phyloP scores from a whole-genome alignment of 331 rosid genomes.

The Pyracantha coccinea region DNA sequence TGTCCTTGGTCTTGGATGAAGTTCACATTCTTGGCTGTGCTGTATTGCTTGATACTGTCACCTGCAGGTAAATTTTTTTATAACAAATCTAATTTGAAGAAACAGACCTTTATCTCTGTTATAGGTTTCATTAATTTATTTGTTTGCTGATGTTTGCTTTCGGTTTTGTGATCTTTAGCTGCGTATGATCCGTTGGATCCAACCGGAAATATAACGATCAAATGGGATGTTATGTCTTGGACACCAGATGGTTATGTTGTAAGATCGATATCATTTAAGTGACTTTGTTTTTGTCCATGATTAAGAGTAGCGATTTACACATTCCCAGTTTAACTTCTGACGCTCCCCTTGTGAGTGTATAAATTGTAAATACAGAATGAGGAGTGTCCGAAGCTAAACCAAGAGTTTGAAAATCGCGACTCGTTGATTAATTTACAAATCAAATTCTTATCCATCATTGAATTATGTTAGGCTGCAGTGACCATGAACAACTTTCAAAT shows the following conservation, averaged over 20 bases:
- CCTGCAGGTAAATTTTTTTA: conserved; percentile 34
- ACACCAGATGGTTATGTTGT: conserved; percentile 78
- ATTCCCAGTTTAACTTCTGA: too few species aligned
- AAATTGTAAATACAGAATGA: too few species aligned
- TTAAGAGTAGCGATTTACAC: too few species aligned
- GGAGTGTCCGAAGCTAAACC: too few species aligned
- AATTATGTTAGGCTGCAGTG: conserved; percentile 53
- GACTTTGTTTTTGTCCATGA: neutral
- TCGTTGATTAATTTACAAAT: neutral
- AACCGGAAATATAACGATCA: conserved; percentile 64
- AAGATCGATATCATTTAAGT: neutral
- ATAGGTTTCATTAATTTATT: neutral
- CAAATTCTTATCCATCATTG: neutral
- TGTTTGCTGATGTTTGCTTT: neutral
- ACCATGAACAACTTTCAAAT: conserved; percentile 63
- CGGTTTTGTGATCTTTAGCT: conserved; percentile 16
- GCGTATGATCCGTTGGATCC: conserved; percentile 81
- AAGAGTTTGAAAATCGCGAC: too few species aligned
- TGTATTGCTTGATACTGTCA: conserved; percentile 24
- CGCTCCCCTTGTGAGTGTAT: too few species aligned
- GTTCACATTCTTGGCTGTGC: conserved; percentile 21
- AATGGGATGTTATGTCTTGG: conserved; percentile 86
- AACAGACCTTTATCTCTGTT: neutral
- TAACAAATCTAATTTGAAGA: neutral
- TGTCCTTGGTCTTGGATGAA: conserved; percentile 11